Conservation (phyloP, 352 stramenopile genomes). For the Discostella stelligera region DNA sequence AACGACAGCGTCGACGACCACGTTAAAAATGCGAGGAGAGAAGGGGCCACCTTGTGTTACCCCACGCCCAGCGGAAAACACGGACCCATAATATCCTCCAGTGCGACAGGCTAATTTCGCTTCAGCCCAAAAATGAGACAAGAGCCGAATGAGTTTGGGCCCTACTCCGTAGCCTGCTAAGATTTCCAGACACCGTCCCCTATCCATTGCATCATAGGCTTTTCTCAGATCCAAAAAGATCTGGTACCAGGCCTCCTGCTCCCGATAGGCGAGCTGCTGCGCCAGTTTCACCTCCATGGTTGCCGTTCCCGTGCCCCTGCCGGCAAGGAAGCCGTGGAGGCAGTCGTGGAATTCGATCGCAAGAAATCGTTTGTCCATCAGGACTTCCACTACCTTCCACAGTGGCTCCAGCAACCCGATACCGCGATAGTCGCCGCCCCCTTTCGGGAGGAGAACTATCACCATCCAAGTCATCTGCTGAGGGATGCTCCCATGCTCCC, state of each 20-base stretch:
- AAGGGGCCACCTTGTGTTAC: slow-evolving; percentile 43
- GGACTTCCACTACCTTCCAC: slow-evolving; percentile 17
- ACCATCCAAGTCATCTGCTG: slow-evolving; percentile 23
- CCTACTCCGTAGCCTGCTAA: slow-evolving; percentile 12
- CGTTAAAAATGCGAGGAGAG: slow-evolving; percentile 41
- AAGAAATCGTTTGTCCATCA: slow-evolving; percentile 6
- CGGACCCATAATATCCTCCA: slow-evolving; percentile 12
- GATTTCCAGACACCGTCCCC: slow-evolving; percentile 19
- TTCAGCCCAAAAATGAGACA: slow-evolving; percentile 24
- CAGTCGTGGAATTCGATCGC: slow-evolving; percentile 18
- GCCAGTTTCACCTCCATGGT: slow-evolving; percentile 18
- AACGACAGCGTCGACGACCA: slow-evolving; percentile 38
- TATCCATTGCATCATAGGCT: slow-evolving; percentile 21
- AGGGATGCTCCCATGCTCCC: slow-evolving; percentile 24
- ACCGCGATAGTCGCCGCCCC: slow-evolving; percentile 9
- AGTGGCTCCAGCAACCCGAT: slow-evolving; percentile 21
- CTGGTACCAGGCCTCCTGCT: slow-evolving; percentile 10
- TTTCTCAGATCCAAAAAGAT: slow-evolving; percentile 32
- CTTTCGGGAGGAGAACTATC: slow-evolving; percentile 36
- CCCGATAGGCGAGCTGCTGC: slow-evolving; percentile 23
- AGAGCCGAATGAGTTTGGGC: slow-evolving; percentile 12
- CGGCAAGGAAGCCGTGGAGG: slow-evolving; percentile 12
- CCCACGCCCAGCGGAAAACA: slow-evolving; percentile 27
- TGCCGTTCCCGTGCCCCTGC: slow-evolving; percentile 5
- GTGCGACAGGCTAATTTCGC: slow-evolving; percentile 16